phyloP scores from a whole-genome alignment of 129 eudicot genomes.

The Saposhnikovia divaricata region DNA sequence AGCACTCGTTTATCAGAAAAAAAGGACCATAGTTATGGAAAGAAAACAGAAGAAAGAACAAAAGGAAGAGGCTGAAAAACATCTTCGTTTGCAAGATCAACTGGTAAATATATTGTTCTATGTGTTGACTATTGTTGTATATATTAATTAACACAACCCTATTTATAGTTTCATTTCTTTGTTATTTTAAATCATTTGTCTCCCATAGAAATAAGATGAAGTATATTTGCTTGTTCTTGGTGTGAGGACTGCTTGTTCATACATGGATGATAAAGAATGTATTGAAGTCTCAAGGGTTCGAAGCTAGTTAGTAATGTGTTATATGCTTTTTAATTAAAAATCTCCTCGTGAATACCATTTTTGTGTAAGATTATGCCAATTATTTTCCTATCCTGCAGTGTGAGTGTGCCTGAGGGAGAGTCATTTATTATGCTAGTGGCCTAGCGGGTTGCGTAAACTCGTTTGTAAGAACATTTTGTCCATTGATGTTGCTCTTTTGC shows the following conservation, averaged over 20 bases:
- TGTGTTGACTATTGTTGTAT: background rate
- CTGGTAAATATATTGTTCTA: conserved; percentile 40
- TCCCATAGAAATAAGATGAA: background rate
- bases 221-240: background rate
- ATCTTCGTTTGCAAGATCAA: conserved; percentile 89
- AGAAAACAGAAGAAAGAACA: conserved; percentile 95
- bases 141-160: background rate
- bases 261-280: background rate
- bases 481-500: conserved; percentile 15
- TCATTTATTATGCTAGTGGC: background rate
- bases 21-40: conserved; percentile 75
- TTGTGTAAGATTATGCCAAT: background rate
- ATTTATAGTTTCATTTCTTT: background rate
- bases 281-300: background rate
- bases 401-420: background rate
- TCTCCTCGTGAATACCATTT: background rate
- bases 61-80: conserved; percentile 97
- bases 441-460: too few relatives aligned
- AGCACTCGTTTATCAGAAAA: conserved; percentile 79
- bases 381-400: background rate
- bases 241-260: background rate
- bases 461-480: background rate
- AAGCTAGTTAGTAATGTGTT: background rate
- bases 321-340: background rate
- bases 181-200: background rate